Conservation (phyloP, 2,329 filamentous ascomycete genomes). For the Phialemoniopsis sp. region DNA sequence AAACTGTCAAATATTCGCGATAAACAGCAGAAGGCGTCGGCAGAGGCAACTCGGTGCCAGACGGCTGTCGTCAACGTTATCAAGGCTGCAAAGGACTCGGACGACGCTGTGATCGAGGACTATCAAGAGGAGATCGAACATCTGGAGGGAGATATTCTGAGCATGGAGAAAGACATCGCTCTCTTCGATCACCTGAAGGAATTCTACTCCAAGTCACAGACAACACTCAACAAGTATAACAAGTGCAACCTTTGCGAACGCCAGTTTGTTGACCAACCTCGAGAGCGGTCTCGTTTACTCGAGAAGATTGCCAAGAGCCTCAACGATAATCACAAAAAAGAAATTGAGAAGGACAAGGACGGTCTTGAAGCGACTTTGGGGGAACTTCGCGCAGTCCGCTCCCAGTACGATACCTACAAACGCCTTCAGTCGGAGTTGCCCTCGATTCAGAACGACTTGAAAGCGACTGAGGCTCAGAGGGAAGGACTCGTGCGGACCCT, state of each 20-base stretch:
- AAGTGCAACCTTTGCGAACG: conserved; percentile 75
- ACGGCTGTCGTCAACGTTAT: conserved; percentile 49
- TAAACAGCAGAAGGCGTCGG: conserved; percentile 59
- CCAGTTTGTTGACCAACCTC: conserved; percentile 56
- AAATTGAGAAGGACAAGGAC: conserved; percentile 45
- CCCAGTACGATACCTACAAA: conserved; percentile 70
- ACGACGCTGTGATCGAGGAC: conserved; percentile 39
- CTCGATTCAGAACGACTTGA: conserved; percentile 57
- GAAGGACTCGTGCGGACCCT: conserved; percentile 55
- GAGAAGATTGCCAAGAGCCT: conserved; percentile 63
- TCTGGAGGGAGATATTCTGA: conserved; percentile 51
- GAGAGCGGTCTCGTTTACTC: conserved; percentile 59
- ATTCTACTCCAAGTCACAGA: conserved; percentile 67
- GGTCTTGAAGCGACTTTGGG: conserved; percentile 57
- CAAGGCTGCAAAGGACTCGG: conserved; percentile 29
- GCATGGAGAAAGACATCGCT: conserved; percentile 63
- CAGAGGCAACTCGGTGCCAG: conserved; percentile 59
- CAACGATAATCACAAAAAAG: conserved; percentile 57
- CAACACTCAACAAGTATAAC: conserved; percentile 62
- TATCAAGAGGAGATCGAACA: conserved; percentile 46
- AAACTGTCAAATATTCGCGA: conserved; percentile 62
- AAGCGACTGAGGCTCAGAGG: conserved; percentile 49
- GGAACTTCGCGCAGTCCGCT: conserved; percentile 56
- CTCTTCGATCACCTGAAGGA: conserved; percentile 65
- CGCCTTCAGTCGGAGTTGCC: conserved; percentile 71